phyloP scores from a whole-genome alignment of 257 asterid species.

The Solanum dulcamara region DNA sequence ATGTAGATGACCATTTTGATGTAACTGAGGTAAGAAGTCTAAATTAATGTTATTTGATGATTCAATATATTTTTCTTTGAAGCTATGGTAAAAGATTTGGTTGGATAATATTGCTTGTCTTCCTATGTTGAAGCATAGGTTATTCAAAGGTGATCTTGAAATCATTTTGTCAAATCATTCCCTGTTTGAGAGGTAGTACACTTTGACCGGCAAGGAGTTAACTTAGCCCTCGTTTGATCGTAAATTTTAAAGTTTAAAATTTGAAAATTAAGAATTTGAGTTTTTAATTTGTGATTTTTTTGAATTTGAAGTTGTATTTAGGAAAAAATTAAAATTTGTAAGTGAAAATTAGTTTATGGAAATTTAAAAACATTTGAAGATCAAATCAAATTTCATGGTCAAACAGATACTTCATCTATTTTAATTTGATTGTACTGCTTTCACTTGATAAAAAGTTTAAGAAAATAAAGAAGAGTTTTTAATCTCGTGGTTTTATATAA shows the following conservation, averaged over 20 bases:
- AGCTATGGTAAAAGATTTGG: neutral
- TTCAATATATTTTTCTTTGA: neutral
- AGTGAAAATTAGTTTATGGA: too few species aligned
- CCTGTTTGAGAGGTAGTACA: neutral
- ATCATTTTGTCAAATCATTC: slow-evolving; percentile 9
- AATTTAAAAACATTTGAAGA: neutral
- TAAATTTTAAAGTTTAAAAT: neutral
- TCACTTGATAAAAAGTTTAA: too few species aligned
- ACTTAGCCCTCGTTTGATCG: neutral
- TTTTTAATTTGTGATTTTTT: too few species aligned
- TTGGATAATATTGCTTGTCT: neutral
- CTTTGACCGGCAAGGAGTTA: neutral
- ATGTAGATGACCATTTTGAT: slow-evolving; percentile 9
- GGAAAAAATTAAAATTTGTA: too few species aligned
- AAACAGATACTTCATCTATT: too few species aligned
- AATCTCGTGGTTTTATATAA: fast-evolving
- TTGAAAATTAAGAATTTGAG: too few species aligned
- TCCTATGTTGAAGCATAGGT: neutral
- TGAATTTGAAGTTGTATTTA: too few species aligned
- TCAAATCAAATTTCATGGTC: neutral
- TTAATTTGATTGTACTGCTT: too few species aligned
- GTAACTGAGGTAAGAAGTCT: slow-evolving; percentile 9
- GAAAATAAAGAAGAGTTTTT: too few species aligned
- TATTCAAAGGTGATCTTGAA: neutral
- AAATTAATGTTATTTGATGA: neutral